Evolutionary conservation across 768 basidiomycete species (phyloP), one percentile per base, ranked within the genome.

Genomic region (Lactarius psammicola): DNA sequence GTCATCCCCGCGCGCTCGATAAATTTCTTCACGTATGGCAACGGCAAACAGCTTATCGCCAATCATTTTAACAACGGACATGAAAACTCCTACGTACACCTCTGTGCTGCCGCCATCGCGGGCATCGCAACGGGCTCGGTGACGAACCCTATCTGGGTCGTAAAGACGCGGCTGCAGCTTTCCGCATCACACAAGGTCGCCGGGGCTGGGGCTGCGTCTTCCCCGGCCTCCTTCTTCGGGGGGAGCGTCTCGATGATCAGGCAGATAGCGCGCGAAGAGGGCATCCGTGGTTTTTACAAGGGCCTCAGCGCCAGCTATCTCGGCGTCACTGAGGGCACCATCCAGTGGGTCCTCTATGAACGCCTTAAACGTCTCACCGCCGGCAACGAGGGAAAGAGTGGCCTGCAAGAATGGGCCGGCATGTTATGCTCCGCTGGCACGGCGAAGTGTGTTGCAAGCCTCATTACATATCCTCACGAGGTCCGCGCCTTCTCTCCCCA

Each of bases 111-210:
- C 1, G 90, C 92, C 0, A 73, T 87, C 11, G 96, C 96, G 1
- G 95, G 96, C 0, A 79, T 98, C 69, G 80, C 82, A 36, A 99
- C 97, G 0, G 85, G 95, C 5, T 89, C 93, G 0, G 93, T 87
- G 13, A 98, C 97, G 26, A 99, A 99, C 75, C 97, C 97, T 0
- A 96, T 99, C 30, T 99, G 97, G 97, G 97, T 99, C 56, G 94
- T 99, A 67, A 99, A 98, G 77, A 99, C 97, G 53, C 88, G 96
- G 8, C 72, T 99, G 61, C 97, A 99, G 74, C 85, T 99, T 18
- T 78, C 77, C 3, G 76, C 80, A n/a, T 58, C 69, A 26, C 30
- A 64, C 34, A 56, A 53, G 23, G 13, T 60, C 57, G 28, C 58
- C 6, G 18, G 40, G 23, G 17, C 53, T 5, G 5, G 36, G 53